Conservation (phyloP, 225 moss, liverwort and hornwort species). For the Ulota crispa region DNA sequence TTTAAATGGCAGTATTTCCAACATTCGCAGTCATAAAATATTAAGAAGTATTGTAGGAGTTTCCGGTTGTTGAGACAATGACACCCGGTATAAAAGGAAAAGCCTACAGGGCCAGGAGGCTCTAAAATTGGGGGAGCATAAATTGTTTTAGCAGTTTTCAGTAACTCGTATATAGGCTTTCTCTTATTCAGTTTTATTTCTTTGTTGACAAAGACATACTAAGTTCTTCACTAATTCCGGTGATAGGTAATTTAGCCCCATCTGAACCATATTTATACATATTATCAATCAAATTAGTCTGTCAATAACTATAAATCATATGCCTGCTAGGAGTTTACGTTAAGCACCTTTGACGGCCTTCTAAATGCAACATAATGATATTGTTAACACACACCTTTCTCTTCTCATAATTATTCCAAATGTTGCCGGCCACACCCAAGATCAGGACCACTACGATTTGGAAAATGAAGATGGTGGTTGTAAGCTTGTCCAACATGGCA, state of each 20-base stretch:
- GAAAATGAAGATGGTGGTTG: constrained; percentile 81
- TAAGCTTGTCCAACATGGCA: constrained; percentile 91
- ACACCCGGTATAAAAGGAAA: neutral
- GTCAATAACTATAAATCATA: neutral
- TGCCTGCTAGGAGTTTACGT: neutral
- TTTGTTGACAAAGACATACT: neutral
- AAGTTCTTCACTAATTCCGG: neutral
- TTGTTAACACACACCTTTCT: constrained; percentile 53
- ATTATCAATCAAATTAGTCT: neutral
- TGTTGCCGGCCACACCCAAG: constrained; percentile 88
- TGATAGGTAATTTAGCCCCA: neutral
- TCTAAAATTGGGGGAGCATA: neutral
- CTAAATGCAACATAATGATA: neutral
- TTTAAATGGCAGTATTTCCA: neutral
- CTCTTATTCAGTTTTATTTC: neutral
- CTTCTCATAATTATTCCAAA: constrained; percentile 80
- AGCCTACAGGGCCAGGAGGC: neutral
- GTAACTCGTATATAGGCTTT: neutral
- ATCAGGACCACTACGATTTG: constrained; percentile 88
- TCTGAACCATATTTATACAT: neutral
- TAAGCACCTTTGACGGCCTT: constrained; percentile 4
- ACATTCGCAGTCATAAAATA: neutral
- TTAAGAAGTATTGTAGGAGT: neutral
- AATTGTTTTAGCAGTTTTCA: neutral
- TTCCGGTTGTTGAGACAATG: neutral